Percentiles rank a stretch among this genome's conserved stretches.
phyloP scores from a whole-genome alignment of 371 early-diverging fungal genomes.

The Conidiobolus incongruus region DNA sequence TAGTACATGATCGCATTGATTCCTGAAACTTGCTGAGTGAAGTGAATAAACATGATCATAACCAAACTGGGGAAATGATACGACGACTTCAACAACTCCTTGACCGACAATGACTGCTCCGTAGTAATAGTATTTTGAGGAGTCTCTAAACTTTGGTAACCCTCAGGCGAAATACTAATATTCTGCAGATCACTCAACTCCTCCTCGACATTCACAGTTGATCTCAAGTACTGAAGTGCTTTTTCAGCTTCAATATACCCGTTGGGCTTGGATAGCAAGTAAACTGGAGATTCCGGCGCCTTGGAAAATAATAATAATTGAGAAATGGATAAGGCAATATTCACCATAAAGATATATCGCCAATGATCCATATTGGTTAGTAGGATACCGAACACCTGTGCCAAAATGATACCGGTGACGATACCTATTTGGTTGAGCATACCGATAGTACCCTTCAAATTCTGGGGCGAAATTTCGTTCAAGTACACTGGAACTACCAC shows the following conservation, averaged over 20 bases:
- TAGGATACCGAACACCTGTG: conserved; percentile 34
- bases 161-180: no score
- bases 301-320: conserved; percentile 38
- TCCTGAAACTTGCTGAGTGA: conserved; percentile 72
- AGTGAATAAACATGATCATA: conserved; percentile 11
- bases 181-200: conserved; percentile 33
- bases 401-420: conserved; percentile 52
- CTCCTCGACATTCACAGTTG: conserved; percentile 24
- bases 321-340: conserved; percentile 24
- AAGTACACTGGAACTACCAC: conserved; percentile 75
- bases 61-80: background rate
- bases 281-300: conserved; percentile 61
- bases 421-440: conserved; percentile 59
- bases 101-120: no score
- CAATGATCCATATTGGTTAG: conserved; percentile 31
- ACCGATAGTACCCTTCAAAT: conserved; percentile 47
- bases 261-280: conserved; percentile 24
- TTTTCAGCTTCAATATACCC: conserved; percentile 23
- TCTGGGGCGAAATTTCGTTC: conserved; percentile 55
- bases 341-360: conserved; percentile 34
- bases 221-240: conserved; percentile 28
- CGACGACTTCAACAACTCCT: no score
- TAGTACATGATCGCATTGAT: conserved; percentile 85
- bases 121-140: no score
- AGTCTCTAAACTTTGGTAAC: no score